These are phyloP conservation scores for Rhinocladiella similis DNA, from an alignment of 2,329 filamentous ascomycete species.

Conservation along the genomic window DNA sequence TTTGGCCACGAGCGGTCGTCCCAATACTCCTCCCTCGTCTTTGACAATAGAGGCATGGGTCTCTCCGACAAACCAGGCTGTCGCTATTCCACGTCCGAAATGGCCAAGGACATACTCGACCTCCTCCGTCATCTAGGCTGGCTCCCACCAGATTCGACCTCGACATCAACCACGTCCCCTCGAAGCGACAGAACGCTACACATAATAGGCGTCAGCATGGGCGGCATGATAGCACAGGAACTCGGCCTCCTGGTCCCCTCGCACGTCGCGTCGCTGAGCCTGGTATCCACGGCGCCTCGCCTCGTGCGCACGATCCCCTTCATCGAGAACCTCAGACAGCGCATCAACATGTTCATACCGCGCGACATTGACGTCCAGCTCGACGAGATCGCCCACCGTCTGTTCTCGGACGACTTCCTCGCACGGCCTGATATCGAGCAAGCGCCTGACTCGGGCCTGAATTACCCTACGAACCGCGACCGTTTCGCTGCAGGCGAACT, in stretches of 20 bases:
- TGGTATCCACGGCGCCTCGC: constrained; percentile 62
- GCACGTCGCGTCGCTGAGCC: constrained; percentile 48
- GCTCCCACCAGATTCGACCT: constrained; percentile 44
- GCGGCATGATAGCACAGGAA: constrained; percentile 91
- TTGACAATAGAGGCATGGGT: constrained; percentile 86
- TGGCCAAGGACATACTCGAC: constrained; percentile 77
- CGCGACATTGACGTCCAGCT: constrained; percentile 69
- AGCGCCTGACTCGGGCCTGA: constrained; percentile 24
- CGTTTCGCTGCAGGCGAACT: constrained; percentile 80
- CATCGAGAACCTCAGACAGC: constrained; percentile 62
- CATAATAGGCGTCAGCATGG: constrained; percentile 77
- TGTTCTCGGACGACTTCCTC: constrained; percentile 65
- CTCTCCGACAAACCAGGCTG: constrained; percentile 73
- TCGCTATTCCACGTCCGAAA: constrained; percentile 79
- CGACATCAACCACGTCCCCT: constrained; percentile 15
- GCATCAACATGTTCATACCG: constrained; percentile 63
- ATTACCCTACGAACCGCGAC: constrained; percentile 75
- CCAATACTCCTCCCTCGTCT: constrained; percentile 70
- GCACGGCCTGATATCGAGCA: constrained; percentile 31
- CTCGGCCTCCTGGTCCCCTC: constrained; percentile 46
- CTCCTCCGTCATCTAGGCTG: constrained; percentile 69
- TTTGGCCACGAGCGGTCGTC: constrained; percentile 69
- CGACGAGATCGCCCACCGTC: constrained; percentile 60
- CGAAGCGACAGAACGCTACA: constrained; percentile 53
- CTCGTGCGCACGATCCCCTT: constrained; percentile 61